phyloP scores from a whole-genome alignment of 2,329 filamentous ascomycete species.

The Colletotrichum sp. region DNA sequence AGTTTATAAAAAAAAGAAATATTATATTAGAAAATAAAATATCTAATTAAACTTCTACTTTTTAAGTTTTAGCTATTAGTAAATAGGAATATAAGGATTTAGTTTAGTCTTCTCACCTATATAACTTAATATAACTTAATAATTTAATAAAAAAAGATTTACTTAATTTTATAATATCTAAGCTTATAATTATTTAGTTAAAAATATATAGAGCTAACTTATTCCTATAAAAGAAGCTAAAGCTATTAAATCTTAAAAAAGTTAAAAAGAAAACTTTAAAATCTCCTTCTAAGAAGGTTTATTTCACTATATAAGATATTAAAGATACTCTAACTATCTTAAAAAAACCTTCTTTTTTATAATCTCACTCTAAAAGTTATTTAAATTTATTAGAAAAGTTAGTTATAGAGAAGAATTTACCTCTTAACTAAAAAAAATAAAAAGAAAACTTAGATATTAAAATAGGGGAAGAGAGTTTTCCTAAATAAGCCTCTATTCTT shows the following conservation, averaged over 20 bases:
- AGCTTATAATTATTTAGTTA: not conserved
- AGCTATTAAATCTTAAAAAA: not conserved
- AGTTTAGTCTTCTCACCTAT: not conserved
- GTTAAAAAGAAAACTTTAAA: not conserved
- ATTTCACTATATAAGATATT: not conserved
- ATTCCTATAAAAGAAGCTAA: not conserved
- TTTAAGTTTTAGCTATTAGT: too few relatives aligned
- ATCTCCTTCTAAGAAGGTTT: rapidly evolving
- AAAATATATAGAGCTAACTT: not conserved
- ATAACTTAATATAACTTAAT: not conserved
- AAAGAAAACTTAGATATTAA: not conserved
- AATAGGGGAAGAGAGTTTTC: not conserved
- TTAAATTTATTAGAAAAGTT: not conserved
- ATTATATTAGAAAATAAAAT: too few relatives aligned
- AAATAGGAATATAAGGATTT: too few relatives aligned
- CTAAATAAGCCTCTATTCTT: not conserved
- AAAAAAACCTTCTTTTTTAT: not conserved
- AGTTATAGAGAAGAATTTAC: not conserved
- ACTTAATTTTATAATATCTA: not conserved
- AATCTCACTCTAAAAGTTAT: not conserved
- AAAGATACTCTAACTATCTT: not conserved
- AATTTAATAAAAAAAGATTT: not conserved
- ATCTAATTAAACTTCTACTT: too few relatives aligned
- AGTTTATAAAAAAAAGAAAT: not conserved
- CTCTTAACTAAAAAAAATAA: not conserved